Evolutionary conservation across 2,329 filamentous ascomycete species (phyloP).

Genomic region (Mollisia scopiformis): DNA sequence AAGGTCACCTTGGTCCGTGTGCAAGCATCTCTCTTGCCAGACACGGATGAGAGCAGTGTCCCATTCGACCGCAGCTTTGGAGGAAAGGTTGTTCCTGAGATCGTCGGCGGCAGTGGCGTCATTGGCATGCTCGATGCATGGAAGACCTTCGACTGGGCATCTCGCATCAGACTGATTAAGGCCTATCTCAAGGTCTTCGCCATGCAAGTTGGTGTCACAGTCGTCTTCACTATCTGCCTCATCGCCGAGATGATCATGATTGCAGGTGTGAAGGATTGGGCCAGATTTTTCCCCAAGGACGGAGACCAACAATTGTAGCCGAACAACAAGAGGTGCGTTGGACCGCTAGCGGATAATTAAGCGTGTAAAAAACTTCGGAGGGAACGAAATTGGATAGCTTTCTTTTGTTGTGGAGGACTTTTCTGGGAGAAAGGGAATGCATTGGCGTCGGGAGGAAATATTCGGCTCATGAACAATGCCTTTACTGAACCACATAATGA

Average conservation of each 20-base stretch:
- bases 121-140: conserved; percentile 77
- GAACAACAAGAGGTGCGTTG: not conserved
- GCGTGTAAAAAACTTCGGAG: not conserved
- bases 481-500: not conserved
- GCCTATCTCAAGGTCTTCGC: conserved; percentile 73
- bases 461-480: not conserved
- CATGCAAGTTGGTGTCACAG: conserved; percentile 51
- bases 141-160: conserved; percentile 73
- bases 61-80: conserved; percentile 88
- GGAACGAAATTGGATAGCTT: not conserved
- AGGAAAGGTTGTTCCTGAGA: conserved; percentile 73
- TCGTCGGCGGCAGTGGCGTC: conserved; percentile 73
- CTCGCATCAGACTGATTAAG: conserved; percentile 74
- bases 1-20: conserved; percentile 79
- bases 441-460: not conserved
- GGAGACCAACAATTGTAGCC: conserved; percentile 3
- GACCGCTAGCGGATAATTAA: not conserved
- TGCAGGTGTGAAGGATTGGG: conserved; percentile 39
- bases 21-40: conserved; percentile 83
- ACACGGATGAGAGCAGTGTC: conserved; percentile 81
- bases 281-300: conserved; percentile 19
- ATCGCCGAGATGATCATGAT: conserved; percentile 55
- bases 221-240: conserved; percentile 53
- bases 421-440: not conserved
- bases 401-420: not conserved